Conservation (phyloP, 129 eudicot species). For the Flaveria ramosissima region DNA sequence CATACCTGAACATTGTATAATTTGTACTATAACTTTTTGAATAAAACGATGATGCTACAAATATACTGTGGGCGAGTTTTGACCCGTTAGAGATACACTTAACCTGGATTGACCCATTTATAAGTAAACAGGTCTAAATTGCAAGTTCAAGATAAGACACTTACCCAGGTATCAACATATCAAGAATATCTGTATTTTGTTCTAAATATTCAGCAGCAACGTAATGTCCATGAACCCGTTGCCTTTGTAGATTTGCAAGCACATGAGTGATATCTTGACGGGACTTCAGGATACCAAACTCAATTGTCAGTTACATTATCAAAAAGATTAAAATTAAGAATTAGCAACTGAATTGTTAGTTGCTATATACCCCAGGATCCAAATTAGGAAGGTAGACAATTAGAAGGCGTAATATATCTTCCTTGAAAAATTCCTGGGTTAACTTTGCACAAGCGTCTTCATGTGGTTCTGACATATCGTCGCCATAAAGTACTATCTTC, state of each 20-base stretch:
- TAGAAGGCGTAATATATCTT: slow-evolving; percentile 48
- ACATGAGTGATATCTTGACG: slow-evolving; percentile 60
- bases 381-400: slow-evolving; percentile 44
- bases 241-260: slow-evolving; percentile 55
- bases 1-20: slow-evolving; percentile 48
- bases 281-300: slow-evolving; percentile 32
- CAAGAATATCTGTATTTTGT: slow-evolving; percentile 42
- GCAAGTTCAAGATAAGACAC: not conserved
- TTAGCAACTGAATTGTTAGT: not conserved
- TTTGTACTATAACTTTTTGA: not conserved
- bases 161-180: slow-evolving; percentile 55
- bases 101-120: slow-evolving; percentile 1
- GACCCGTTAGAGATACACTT: not conserved
- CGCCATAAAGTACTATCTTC: slow-evolving; percentile 56
- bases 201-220: slow-evolving; percentile 54
- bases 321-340: not conserved
- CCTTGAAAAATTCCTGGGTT: slow-evolving; percentile 55
- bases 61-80: not conserved
- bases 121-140: not conserved
- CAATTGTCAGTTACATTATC: slow-evolving; percentile 18
- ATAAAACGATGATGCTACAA: not conserved
- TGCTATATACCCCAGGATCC: slow-evolving; percentile 46
- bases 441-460: slow-evolving; percentile 51
- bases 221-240: slow-evolving; percentile 43
- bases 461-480: slow-evolving; percentile 47